Base-by-base conservation (phyloP, 805 yeast species). In the Candida ficus region DNA sequence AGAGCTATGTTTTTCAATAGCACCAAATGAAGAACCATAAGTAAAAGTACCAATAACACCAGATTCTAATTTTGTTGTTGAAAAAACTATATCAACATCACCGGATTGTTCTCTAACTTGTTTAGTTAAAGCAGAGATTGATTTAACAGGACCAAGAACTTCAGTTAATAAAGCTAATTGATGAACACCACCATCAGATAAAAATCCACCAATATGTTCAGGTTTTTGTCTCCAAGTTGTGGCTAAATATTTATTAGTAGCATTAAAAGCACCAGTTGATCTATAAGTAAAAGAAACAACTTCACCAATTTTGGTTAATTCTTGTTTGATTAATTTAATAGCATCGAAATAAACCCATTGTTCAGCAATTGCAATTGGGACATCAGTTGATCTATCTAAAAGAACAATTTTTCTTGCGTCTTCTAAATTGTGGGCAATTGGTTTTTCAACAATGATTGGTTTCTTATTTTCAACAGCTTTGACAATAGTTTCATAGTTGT, bases 171-270 rank as follows among this genome's bases (percentile, higher is more conserved):
- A 66, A 3, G 96, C 96, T 60, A 90, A 67, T 62, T 90, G 97
- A 64, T 91, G 98, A 19, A 91, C 98, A 59, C 97, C 98, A 56
- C 96, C 97, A 56, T 91, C 98, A 43, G 91, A 81, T 53, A 91
- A 68, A 63, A 71, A 90, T 0, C 97, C 97, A 40, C 98, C 98
- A 50, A 89, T 75, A 59, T 91, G 97, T 62, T 87, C 81, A 25
- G 98, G 97, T 35, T 80, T 71, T 58, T 75, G 77, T 72, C 97
- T 82, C 98, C 98, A 91, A 13, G 80, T 41, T 2, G 97, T 90
- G 18, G 66, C 60, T 44, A 78, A 58, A 56, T 83, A 85, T 56
- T 81, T 76, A 64, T 74, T 79, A 42, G 64, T 54, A 23, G 66
- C 67, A 49, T 75, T 72, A 68, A 80, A 85, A 9, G 87, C 76